phyloP scores from a whole-genome alignment of 2,329 filamentous ascomycete species.

The Zasmidium cellare region DNA sequence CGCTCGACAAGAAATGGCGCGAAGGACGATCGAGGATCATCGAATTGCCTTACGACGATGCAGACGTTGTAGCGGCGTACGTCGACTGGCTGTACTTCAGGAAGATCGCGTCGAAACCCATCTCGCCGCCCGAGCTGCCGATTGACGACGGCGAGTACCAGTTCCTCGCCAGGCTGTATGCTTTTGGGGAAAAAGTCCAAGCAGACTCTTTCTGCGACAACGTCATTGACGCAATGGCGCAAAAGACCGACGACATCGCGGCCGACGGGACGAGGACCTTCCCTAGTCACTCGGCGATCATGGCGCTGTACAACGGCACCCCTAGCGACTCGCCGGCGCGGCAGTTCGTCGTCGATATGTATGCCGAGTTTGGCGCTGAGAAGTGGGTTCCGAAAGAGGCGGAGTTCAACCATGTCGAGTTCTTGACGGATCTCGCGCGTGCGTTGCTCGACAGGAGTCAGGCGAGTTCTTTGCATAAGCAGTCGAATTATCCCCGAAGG shows the following conservation, averaged over 20 bases:
- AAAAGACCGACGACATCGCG: constrained; percentile 22
- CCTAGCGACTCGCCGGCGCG: constrained; percentile 15
- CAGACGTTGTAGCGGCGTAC: constrained; percentile 19
- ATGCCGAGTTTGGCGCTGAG: constrained; percentile 18
- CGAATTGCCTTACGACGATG: constrained; percentile 18
- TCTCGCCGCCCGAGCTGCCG: constrained; percentile 18
- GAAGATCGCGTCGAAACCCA: constrained; percentile 20
- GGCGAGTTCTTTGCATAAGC: constrained; percentile 15
- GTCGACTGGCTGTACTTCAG: constrained; percentile 25
- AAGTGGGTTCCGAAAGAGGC: constrained; percentile 26
- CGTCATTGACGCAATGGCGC: constrained; percentile 22
- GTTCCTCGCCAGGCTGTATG: constrained; percentile 18
- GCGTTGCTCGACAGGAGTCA: constrained; percentile 15
- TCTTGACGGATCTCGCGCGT: constrained; percentile 20
- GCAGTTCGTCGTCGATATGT: constrained; percentile 23
- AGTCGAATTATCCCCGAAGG: constrained; percentile 18
- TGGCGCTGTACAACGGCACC: constrained; percentile 21
- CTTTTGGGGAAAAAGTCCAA: constrained; percentile 25
- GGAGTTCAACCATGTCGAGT: constrained; percentile 19
- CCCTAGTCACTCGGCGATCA: constrained; percentile 21
- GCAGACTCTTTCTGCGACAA: constrained; percentile 19
- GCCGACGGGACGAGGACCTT: constrained; percentile 19
- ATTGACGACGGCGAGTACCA: constrained; percentile 24
- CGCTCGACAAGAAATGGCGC: constrained; percentile 23
- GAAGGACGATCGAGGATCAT: constrained; percentile 17